Percentiles rank a stretch among this genome's conserved stretches.
Conservation (phyloP, 306 rosid species). For the Fagus sylvatica region DNA sequence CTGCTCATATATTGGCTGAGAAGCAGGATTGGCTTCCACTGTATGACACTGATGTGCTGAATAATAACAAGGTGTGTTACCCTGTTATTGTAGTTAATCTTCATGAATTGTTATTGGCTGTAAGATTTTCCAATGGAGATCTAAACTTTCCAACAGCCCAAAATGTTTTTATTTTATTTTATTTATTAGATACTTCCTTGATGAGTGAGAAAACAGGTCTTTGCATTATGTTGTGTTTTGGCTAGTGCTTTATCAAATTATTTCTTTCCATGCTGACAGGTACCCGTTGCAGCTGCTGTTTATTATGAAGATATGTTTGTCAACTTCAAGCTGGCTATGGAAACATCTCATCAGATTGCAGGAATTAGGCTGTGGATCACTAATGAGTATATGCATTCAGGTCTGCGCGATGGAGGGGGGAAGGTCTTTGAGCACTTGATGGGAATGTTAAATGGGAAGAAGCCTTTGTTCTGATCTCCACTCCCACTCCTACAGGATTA, state of each 20-base stretch:
- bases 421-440: conserved; percentile 82
- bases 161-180: not conserved
- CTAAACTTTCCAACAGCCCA: not conserved
- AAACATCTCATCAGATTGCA: conserved; percentile 83
- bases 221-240: not conserved
- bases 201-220: conserved; percentile 1
- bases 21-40: conserved; percentile 85
- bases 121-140: not conserved
- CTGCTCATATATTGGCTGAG: conserved; percentile 69
- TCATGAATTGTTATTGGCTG: not conserved
- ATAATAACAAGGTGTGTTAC: conserved; percentile 66
- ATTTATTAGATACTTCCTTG: not conserved
- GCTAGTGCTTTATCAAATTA: not conserved
- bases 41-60: conserved; percentile 59
- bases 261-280: conserved; percentile 47
- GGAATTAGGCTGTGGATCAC: conserved; percentile 86
- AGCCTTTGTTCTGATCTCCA: conserved; percentile 70
- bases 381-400: conserved; percentile 95
- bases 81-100: conserved; percentile 3
- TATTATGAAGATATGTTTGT: conserved; percentile 85
- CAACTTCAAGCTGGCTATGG: conserved; percentile 68
- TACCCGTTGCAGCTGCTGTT: conserved; percentile 93
- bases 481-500: not conserved
- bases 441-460: conserved; percentile 81
- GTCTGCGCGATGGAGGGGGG: conserved; percentile 75